Evolutionary conservation across 176 grass and related monocot species (phyloP).

Genomic region (Ampelocalamus luodianensis): DNA sequence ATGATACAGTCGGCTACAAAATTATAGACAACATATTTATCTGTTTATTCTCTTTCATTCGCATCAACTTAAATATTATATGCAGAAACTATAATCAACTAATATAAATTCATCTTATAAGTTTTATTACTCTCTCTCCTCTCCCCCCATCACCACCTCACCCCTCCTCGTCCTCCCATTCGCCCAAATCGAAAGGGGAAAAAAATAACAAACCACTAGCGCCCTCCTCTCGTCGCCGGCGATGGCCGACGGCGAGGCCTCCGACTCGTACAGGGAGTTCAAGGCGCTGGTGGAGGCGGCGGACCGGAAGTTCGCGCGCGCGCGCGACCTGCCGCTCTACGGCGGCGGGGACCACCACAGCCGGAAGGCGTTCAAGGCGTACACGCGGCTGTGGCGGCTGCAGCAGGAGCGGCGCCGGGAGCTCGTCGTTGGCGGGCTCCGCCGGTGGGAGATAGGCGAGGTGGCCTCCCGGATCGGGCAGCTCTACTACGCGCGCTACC

Average conservation of each 20-base stretch:
- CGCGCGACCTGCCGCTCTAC: slow-evolving; percentile 83
- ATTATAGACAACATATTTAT: too few relatives aligned
- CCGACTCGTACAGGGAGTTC: slow-evolving; percentile 60
- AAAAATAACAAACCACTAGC: background rate
- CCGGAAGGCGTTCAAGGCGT: slow-evolving; percentile 94
- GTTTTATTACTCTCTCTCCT: slow-evolving; percentile 26
- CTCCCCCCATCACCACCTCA: background rate
- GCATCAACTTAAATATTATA: too few relatives aligned
- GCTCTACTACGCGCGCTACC: slow-evolving; percentile 96
- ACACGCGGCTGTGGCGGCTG: slow-evolving; percentile 86
- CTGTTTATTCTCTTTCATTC: too few relatives aligned
- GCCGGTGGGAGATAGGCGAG: slow-evolving; percentile 93
- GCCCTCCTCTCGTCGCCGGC: slow-evolving; percentile 40
- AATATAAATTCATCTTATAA: too few relatives aligned
- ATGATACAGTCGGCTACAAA: too few relatives aligned
- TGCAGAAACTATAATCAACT: too few relatives aligned
- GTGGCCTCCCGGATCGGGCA: slow-evolving; percentile 98
- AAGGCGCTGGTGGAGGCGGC: slow-evolving; percentile 67
- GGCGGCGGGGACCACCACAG: slow-evolving; percentile 75
- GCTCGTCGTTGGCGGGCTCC: slow-evolving; percentile 69
- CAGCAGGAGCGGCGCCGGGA: slow-evolving; percentile 79
- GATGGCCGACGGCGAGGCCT: slow-evolving; percentile 59
- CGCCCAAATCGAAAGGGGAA: slow-evolving; percentile 47
- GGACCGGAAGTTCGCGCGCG: slow-evolving; percentile 92
- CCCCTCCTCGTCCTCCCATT: slow-evolving; percentile 15